phyloP scores from a whole-genome alignment of 2,329 filamentous ascomycete genomes.

The Coniochaeta sp. region DNA sequence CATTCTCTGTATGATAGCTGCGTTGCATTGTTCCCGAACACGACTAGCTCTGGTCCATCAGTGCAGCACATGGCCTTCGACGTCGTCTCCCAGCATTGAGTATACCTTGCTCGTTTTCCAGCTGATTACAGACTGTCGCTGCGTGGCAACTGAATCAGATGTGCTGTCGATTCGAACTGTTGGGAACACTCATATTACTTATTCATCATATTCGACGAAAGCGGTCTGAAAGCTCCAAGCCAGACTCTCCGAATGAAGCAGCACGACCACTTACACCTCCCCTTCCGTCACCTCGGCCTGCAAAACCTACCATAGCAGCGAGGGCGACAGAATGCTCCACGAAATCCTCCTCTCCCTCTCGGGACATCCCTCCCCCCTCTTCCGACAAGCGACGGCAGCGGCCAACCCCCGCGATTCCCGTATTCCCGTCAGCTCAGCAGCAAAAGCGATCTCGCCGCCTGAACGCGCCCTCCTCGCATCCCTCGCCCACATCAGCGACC shows the following conservation, averaged over 20 bases:
- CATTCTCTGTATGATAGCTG: too few species aligned
- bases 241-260: slow-evolving; percentile 6
- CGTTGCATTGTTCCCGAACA: too few species aligned
- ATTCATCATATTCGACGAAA: slow-evolving; percentile 33
- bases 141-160: slow-evolving; percentile 20
- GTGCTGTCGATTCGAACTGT: slow-evolving; percentile 45
- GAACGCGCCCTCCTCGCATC: slow-evolving; percentile 76
- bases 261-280: background rate
- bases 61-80: too few species aligned
- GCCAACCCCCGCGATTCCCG: slow-evolving; percentile 31
- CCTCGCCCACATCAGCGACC: slow-evolving; percentile 67
- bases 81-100: too few species aligned
- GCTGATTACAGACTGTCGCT: background rate
- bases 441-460: slow-evolving; percentile 59
- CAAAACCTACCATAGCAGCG: background rate
- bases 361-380: slow-evolving; percentile 84
- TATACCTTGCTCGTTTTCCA: too few species aligned
- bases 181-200: slow-evolving; percentile 42
- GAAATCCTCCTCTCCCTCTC: slow-evolving; percentile 96
- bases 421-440: slow-evolving; percentile 26
- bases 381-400: slow-evolving; percentile 47
- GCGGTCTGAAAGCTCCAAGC: slow-evolving; percentile 11
- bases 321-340: slow-evolving; percentile 68
- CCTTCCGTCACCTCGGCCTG: background rate
- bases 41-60: too few species aligned